Conservation (phyloP, 2,329 filamentous ascomycete species). For the Pyrenochaeta sp. region DNA sequence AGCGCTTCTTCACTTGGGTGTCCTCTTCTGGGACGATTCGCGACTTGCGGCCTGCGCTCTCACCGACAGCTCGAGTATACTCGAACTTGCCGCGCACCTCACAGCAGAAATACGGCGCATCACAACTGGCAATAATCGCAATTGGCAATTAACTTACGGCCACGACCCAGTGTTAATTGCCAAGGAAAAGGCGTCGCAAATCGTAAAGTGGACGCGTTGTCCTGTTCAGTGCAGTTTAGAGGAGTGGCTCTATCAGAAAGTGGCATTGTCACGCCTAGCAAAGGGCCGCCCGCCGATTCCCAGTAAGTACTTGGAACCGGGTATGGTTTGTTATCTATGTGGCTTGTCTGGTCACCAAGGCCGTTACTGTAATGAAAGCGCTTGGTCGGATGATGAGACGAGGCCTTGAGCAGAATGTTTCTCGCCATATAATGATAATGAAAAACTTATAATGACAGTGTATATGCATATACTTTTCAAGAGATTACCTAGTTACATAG, state of each 20-base stretch:
- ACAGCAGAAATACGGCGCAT: too few species aligned
- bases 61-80: too few species aligned
- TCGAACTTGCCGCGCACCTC: too few species aligned
- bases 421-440: too few species aligned
- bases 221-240: constrained; percentile 1
- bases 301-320: background rate
- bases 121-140: too few species aligned
- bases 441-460: too few species aligned
- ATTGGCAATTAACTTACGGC: background rate
- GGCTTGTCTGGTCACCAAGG: background rate
- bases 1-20: constrained; percentile 7
- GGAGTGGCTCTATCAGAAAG: constrained; percentile 1
- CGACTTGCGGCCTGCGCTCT: constrained; percentile 6
- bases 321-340: background rate
- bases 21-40: constrained; percentile 19
- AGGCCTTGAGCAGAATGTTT: too few species aligned
- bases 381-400: background rate
- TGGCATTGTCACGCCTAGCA: background rate
- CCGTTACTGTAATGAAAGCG: background rate
- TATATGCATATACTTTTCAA: too few species aligned
- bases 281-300: background rate
- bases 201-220: constrained; percentile 7
- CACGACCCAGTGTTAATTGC: background rate
- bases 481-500: too few species aligned
- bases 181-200: background rate